phyloP scores from a whole-genome alignment of 371 early-diverging fungal genomes.

The Lichtheimia ornata region DNA sequence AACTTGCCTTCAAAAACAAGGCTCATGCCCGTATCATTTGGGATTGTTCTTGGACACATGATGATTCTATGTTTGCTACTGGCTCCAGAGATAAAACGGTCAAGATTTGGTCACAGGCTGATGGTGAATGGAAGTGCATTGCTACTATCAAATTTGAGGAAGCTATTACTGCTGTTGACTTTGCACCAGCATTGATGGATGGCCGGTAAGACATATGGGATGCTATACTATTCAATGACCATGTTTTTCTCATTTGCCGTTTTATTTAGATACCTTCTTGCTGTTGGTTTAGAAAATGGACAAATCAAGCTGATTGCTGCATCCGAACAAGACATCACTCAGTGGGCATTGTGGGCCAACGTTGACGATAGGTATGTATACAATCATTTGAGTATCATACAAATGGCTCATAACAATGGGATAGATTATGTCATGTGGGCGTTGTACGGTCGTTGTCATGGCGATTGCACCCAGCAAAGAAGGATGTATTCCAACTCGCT shows the following conservation, averaged over 20 bases:
- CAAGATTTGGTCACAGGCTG: slow-evolving; percentile 72
- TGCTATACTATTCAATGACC: not conserved
- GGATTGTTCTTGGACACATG: slow-evolving; percentile 84
- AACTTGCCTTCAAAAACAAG: slow-evolving; percentile 64
- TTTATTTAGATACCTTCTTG: slow-evolving; percentile 68
- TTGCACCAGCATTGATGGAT: slow-evolving; percentile 56
- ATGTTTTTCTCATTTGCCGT: slow-evolving; percentile 4
- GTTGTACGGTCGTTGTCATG: slow-evolving; percentile 69
- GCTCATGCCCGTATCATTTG: slow-evolving; percentile 96
- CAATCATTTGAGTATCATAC: not conserved
- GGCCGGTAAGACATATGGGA: slow-evolving; percentile 29
- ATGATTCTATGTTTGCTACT: slow-evolving; percentile 83
- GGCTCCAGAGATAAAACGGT: slow-evolving; percentile 91
- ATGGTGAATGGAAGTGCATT: slow-evolving; percentile 37
- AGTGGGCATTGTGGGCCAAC: slow-evolving; percentile 45
- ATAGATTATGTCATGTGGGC: slow-evolving; percentile 61
- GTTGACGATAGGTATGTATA: slow-evolving; percentile 50
- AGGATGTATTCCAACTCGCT: slow-evolving; percentile 56
- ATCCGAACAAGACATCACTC: slow-evolving; percentile 18
- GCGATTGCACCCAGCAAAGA: slow-evolving; percentile 35
- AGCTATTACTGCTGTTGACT: slow-evolving; percentile 81
- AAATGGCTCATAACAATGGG: not conserved
- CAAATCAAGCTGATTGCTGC: slow-evolving; percentile 57
- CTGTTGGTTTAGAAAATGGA: slow-evolving; percentile 86
- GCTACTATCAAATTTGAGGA: slow-evolving; percentile 71